Conservation (phyloP, 2,329 filamentous ascomycete species). For the Fusarium sp. region DNA sequence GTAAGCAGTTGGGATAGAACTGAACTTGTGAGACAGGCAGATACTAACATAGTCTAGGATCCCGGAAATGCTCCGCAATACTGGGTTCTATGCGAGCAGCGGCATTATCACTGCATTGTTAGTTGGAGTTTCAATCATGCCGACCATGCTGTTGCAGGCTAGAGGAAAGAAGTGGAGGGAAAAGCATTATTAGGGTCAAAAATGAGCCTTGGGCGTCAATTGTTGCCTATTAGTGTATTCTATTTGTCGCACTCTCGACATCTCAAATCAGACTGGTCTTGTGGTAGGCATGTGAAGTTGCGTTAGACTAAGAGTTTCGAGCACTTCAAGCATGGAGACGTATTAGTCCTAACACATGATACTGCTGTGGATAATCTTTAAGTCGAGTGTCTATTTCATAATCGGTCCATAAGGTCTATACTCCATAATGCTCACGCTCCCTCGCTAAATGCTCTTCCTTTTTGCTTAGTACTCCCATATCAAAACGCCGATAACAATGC, state of each 20-base stretch:
- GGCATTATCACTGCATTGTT: slow-evolving; percentile 10
- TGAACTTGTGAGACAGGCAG: background rate
- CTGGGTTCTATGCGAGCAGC: slow-evolving; percentile 12
- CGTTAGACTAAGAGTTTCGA: no score
- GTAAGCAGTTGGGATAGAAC: slow-evolving; percentile 20
- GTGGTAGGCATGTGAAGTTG: no score
- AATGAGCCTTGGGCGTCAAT: no score
- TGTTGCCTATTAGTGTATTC: no score
- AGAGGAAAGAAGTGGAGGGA: no score
- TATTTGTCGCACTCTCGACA: no score
- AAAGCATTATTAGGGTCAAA: no score
- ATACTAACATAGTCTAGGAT: slow-evolving; percentile 4
- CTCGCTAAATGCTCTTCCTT: slow-evolving; percentile 10
- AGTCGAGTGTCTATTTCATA: background rate
- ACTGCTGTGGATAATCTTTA: no score
- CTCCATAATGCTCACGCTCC: slow-evolving; percentile 1
- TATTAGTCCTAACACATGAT: background rate
- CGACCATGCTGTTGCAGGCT: slow-evolving; percentile 21
- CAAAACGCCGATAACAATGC: slow-evolving; percentile 5
- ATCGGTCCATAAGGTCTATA: background rate
- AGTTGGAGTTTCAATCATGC: slow-evolving; percentile 14
- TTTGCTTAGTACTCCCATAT: background rate
- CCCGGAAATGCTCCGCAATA: slow-evolving; percentile 11
- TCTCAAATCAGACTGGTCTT: no score
- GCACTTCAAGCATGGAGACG: no score